Evolutionary conservation across 2,329 filamentous ascomycete species (phyloP), one percentile per base, ranked within the genome.

Genomic region (Phialophora macrospora): DNA sequence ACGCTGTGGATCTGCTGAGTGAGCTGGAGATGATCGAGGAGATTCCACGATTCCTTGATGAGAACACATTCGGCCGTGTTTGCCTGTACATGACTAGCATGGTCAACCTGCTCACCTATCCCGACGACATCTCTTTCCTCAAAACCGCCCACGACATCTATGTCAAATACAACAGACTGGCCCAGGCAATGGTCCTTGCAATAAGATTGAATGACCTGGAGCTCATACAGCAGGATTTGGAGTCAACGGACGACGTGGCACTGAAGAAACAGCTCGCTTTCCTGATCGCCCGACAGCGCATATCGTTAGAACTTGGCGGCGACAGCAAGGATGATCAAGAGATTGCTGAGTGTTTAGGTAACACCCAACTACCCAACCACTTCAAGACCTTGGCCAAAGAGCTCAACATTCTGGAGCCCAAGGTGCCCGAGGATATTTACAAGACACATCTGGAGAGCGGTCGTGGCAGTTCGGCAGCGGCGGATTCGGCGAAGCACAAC

Each of bases 31-130:
- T 97, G 77, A 98, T 99, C 72, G 92, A 97, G 75, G 83, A 93
- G 75, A 90, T 99, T 54, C 88, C 92, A 63, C 86, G 92, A 71
- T 96, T 93, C 74, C 85, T 99, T 60, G 95, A 99, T 77, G 90
- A 96, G 77, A 90, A 98, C 80, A 98, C 93, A 28, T 99, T 96
- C 77, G 84, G 90, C 60, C 85, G 95, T 75, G 95, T 97, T 63
- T 98, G 95, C 77, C 81, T 99, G 72, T 99, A 99, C 81, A 97
- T 99, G 90, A 92, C 96, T 73, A 96, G 92, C 83, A 98, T 98
- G 91, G 95, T 99, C 72, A 96, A 95, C 75, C 87, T 99, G 22
- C 88, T 99, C 77, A 97, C 95, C 61, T 98, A 96, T 75, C 95
- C 95, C 51, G 95, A 99, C 79, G 97, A 99, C 79, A 92, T 97